Conservation (phyloP, 1,284 basidiomycete species). For the Hymenochaete sp. region DNA sequence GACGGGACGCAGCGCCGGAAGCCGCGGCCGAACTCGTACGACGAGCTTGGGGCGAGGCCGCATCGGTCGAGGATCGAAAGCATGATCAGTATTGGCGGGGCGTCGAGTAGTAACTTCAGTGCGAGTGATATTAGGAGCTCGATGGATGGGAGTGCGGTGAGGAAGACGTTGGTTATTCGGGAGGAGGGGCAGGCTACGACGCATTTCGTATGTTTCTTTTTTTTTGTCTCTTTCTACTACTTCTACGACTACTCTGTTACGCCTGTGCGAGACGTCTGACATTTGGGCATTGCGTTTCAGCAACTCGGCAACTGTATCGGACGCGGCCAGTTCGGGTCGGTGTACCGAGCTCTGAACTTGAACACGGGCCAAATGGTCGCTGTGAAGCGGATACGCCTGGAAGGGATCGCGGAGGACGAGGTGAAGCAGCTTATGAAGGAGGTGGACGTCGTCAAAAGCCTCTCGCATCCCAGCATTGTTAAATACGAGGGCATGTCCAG, state of each 20-base stretch:
- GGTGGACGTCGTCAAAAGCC: constrained; percentile 81
- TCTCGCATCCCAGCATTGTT: constrained; percentile 89
- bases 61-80: constrained; percentile 56
- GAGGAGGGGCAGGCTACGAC: constrained; percentile 76
- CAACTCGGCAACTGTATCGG: constrained; percentile 96
- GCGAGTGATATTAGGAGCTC: constrained; percentile 52
- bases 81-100: constrained; percentile 53
- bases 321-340: constrained; percentile 91
- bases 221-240: constrained; percentile 1
- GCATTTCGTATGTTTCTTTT: constrained; percentile 64
- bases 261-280: not conserved
- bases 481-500: constrained; percentile 95
- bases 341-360: constrained; percentile 88
- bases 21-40: constrained; percentile 57
- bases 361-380: constrained; percentile 92
- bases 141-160: constrained; percentile 51
- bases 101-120: constrained; percentile 41
- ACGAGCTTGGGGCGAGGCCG: constrained; percentile 40
- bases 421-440: constrained; percentile 84
- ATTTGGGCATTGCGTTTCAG: constrained; percentile 33
- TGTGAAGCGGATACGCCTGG: constrained; percentile 84
- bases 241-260: not conserved
- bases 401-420: constrained; percentile 80
- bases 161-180: constrained; percentile 70
- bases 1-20: constrained; percentile 42